Evolutionary conservation across 139 green algal species (phyloP).

Genomic region (Asterochloris sp.): DNA sequence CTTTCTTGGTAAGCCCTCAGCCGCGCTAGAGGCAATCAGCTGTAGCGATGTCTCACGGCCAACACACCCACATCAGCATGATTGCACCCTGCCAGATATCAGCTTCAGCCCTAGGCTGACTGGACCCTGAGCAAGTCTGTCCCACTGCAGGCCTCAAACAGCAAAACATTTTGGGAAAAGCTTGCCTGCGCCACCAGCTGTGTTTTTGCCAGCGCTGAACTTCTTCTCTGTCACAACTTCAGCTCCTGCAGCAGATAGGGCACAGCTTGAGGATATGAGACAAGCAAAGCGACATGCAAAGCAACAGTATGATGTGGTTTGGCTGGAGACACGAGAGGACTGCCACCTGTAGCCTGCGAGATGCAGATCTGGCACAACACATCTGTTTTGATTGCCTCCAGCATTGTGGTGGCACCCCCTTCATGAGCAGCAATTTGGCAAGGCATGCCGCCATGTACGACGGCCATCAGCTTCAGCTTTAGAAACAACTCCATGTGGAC

Average conservation of each 20-base stretch:
- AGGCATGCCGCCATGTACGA: constrained; percentile 37
- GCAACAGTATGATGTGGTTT: not conserved
- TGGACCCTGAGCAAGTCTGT: no score
- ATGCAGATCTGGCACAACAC: not conserved
- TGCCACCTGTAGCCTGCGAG: not conserved
- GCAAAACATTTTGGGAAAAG: not conserved
- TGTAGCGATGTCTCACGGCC: no score
- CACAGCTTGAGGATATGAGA: not conserved
- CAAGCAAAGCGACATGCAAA: not conserved
- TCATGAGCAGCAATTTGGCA: constrained; percentile 37
- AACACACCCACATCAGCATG: no score
- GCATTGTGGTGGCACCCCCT: constrained; percentile 59
- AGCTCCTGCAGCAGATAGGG: not conserved
- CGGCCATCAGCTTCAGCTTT: constrained; percentile 53
- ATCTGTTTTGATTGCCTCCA: constrained; percentile 54
- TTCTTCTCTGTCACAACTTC: not conserved
- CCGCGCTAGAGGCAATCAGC: no score
- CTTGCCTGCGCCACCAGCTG: not conserved
- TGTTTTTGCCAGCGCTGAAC: constrained; percentile 16
- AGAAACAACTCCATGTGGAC: constrained; percentile 71
- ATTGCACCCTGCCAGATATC: no score
- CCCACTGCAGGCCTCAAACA: no score
- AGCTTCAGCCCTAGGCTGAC: no score
- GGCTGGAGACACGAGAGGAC: not conserved
- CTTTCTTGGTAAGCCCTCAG: no score